These are phyloP conservation scores for Dillenia turbinata DNA, from an alignment of 164 flowering plant species.

Conservation along the genomic window DNA sequence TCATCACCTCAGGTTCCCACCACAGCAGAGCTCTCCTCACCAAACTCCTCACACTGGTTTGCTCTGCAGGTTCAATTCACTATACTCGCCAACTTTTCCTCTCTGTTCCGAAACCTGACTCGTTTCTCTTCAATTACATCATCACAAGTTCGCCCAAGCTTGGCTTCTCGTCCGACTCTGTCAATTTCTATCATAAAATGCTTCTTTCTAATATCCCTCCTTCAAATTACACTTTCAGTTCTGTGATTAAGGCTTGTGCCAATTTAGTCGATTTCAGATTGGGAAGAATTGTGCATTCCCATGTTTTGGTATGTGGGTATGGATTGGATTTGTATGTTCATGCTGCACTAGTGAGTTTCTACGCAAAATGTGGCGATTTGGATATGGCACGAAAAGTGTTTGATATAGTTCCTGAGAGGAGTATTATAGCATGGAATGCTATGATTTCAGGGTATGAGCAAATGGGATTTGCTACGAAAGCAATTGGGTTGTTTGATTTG, in stretches of 20 bases:
- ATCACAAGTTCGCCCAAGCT: slow-evolving; percentile 39
- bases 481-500: slow-evolving; percentile 35
- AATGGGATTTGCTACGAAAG: slow-evolving; percentile 55
- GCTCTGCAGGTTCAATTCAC: slow-evolving; percentile 43
- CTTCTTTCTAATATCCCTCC: slow-evolving; percentile 14
- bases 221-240: slow-evolving; percentile 52
- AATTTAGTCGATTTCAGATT: slow-evolving; percentile 24
- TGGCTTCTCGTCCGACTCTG: slow-evolving; percentile 33
- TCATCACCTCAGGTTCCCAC: slow-evolving; percentile 42
- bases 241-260: slow-evolving; percentile 57
- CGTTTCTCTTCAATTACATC: slow-evolving; percentile 62
- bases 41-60: slow-evolving; percentile 54
- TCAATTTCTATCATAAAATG: slow-evolving; percentile 52
- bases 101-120: slow-evolving; percentile 48
- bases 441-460: slow-evolving; percentile 76
- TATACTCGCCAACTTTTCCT: slow-evolving; percentile 49
- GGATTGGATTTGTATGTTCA: slow-evolving; percentile 52
- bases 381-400: slow-evolving; percentile 54
- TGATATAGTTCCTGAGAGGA: slow-evolving; percentile 56
- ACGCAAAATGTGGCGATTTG: slow-evolving; percentile 46
- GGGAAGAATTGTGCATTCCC: slow-evolving; percentile 48
- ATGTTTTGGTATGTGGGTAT: slow-evolving; percentile 45
- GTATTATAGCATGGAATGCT: slow-evolving; percentile 63
- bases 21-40: slow-evolving; percentile 53
- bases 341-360: slow-evolving; percentile 47